Percentiles rank a stretch among this genome's conserved stretches.
phyloP scores from a whole-genome alignment of 371 early-diverging fungal genomes.

The Paraphysoderma sedebokerense region DNA sequence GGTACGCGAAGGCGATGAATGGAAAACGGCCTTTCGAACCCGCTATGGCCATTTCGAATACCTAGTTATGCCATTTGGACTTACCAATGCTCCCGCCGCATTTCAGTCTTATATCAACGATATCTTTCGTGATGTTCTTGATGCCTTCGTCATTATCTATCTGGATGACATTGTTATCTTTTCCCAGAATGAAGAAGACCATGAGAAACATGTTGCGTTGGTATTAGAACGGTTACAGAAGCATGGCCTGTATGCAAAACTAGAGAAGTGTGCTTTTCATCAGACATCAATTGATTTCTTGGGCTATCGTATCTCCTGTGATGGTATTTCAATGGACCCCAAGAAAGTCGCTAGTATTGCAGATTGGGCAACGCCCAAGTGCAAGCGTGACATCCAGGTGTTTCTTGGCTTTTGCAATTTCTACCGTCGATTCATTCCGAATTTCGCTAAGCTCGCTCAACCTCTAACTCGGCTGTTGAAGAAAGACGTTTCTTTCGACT shows the following conservation, averaged over 20 bases:
- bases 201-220: conserved; percentile 13
- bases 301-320: conserved; percentile 15
- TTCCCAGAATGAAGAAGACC: conserved; percentile 21
- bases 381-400: conserved; percentile 14
- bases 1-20: conserved; percentile 6
- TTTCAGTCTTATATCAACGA: conserved; percentile 24
- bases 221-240: conserved; percentile 17
- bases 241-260: conserved; percentile 16
- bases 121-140: conserved; percentile 12
- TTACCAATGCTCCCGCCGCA: conserved; percentile 19
- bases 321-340: conserved; percentile 14
- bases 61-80: conserved; percentile 31
- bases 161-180: conserved; percentile 41
- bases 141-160: conserved; percentile 22
- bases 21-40: conserved; percentile 32
- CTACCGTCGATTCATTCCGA: conserved; percentile 24
- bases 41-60: conserved; percentile 22
- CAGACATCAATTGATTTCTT: conserved; percentile 15
- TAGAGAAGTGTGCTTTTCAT: conserved; percentile 32
- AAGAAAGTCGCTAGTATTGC: conserved; percentile 15
- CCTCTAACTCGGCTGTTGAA: conserved; percentile 18
- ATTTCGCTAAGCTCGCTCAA: conserved; percentile 16
- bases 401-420: conserved; percentile 34
- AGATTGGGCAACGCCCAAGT: conserved; percentile 13
- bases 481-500: conserved; percentile 13